Percentiles rank a stretch among this genome's conserved stretches.
These are phyloP conservation scores for Pogostemon cablin DNA, from an alignment of 257 asterid species.

Conservation along the genomic window DNA sequence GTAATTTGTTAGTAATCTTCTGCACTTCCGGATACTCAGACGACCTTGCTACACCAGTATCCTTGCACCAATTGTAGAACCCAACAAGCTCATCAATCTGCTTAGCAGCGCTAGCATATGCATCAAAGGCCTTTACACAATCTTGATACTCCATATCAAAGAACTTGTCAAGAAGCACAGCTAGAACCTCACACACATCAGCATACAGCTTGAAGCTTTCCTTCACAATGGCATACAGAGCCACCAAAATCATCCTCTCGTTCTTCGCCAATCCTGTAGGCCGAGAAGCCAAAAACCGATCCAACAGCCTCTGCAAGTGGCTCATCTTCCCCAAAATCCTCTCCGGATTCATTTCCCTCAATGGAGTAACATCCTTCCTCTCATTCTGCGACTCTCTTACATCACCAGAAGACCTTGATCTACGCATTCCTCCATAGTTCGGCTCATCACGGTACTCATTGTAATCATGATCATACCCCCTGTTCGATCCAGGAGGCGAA, in stretches of 20 bases:
- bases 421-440: constrained; percentile 67
- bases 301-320: constrained; percentile 79
- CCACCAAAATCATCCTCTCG: constrained; percentile 78
- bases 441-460: constrained; percentile 56
- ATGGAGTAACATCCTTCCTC: constrained; percentile 65
- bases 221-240: constrained; percentile 60
- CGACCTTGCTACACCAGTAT: constrained; percentile 69
- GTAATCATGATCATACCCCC: constrained; percentile 57
- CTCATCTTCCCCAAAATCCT: constrained; percentile 76
- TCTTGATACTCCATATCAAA: constrained; percentile 80
- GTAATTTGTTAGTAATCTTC: constrained; percentile 66
- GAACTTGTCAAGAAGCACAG: constrained; percentile 72
- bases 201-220: constrained; percentile 79
- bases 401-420: constrained; percentile 72
- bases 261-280: constrained; percentile 76
- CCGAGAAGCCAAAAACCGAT: constrained; percentile 68
- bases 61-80: constrained; percentile 79
- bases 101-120: constrained; percentile 69
- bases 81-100: constrained; percentile 77
- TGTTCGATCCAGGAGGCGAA: constrained; percentile 61
- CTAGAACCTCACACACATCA: constrained; percentile 76
- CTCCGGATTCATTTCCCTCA: constrained; percentile 73
- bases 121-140: constrained; percentile 78
- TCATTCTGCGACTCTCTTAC: constrained; percentile 52
- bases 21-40: constrained; percentile 83